Percentiles rank a stretch among this genome's conserved stretches.
Conservation (phyloP, 768 basidiomycete genomes). For the Xanthoconium purpureum region DNA sequence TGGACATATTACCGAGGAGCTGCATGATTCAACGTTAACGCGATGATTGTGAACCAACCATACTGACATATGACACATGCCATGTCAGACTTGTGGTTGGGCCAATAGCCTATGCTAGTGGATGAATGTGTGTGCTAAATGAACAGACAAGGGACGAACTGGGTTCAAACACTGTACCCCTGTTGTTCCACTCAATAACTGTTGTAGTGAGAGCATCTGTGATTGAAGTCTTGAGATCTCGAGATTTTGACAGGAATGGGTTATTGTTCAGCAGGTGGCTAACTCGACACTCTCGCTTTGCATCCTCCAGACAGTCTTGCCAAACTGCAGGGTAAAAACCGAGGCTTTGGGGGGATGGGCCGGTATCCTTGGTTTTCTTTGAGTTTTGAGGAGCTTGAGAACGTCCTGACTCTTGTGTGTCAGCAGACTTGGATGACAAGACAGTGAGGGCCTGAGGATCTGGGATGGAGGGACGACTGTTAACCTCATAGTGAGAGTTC, state of each 20-base stretch:
- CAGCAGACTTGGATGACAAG: background rate
- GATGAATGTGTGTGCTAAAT: too few relatives aligned
- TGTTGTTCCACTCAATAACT: background rate
- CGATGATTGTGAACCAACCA: background rate
- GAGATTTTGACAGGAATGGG: background rate
- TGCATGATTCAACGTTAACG: background rate
- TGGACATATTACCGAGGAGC: background rate
- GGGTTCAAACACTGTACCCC: background rate
- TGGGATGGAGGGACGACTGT: background rate
- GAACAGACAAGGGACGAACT: background rate
- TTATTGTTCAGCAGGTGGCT: background rate
- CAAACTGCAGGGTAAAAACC: background rate
- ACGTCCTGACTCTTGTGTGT: background rate
- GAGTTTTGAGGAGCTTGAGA: background rate
- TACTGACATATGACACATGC: background rate
- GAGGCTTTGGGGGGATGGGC: background rate
- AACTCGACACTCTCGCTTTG: background rate
- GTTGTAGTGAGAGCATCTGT: background rate
- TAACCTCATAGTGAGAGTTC: background rate
- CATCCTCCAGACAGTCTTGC: background rate
- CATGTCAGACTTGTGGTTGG: too few relatives aligned
- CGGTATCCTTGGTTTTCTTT: background rate
- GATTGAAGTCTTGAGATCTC: background rate
- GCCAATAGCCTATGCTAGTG: too few relatives aligned
- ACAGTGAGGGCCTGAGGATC: background rate